Conservation (phyloP, 2,329 filamentous ascomycete species). For the Penicillium expansum region DNA sequence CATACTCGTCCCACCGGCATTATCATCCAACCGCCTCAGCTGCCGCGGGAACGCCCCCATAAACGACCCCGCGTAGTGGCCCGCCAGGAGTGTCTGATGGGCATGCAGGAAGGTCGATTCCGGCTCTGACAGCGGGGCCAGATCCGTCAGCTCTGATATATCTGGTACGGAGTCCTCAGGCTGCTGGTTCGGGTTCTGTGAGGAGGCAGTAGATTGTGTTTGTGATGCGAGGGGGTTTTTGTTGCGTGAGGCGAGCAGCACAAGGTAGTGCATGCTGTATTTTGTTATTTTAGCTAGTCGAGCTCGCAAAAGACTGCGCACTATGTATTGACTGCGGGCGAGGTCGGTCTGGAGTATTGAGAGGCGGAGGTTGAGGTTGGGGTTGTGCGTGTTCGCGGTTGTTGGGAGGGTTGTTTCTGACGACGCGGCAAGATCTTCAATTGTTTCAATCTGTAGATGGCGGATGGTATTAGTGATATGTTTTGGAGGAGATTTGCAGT, state of each 20-base stretch:
- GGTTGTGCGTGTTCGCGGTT: slow-evolving; percentile 74
- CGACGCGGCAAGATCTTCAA: slow-evolving; percentile 58
- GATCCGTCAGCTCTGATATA: slow-evolving; percentile 41
- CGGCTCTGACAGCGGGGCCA: slow-evolving; percentile 65
- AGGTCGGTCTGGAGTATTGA: slow-evolving; percentile 97
- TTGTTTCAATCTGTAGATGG: slow-evolving; percentile 56
- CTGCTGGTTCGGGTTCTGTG: slow-evolving; percentile 17
- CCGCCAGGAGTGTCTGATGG: slow-evolving; percentile 79
- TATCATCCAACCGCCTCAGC: slow-evolving; percentile 85
- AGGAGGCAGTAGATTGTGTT: slow-evolving; percentile 16
- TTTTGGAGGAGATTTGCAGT: not conserved
- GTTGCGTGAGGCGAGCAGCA: slow-evolving; percentile 23
- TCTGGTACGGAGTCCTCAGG: slow-evolving; percentile 36
- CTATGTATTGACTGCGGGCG: slow-evolving; percentile 87
- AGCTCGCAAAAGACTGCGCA: slow-evolving; percentile 76
- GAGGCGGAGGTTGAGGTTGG: slow-evolving; percentile 85
- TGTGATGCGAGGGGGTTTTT: slow-evolving; percentile 17
- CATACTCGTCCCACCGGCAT: slow-evolving; percentile 86
- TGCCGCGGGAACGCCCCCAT: slow-evolving; percentile 74
- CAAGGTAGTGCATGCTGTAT: slow-evolving; percentile 51
- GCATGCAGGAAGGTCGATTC: slow-evolving; percentile 80
- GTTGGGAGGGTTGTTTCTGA: slow-evolving; percentile 38
- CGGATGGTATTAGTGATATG: not conserved
- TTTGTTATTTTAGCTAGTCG: slow-evolving; percentile 72
- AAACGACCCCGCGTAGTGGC: slow-evolving; percentile 84